Evolutionary conservation across 1,284 basidiomycete species (phyloP), one percentile per base, ranked within the genome.

Genomic region (Trichosporon asahii): DNA sequence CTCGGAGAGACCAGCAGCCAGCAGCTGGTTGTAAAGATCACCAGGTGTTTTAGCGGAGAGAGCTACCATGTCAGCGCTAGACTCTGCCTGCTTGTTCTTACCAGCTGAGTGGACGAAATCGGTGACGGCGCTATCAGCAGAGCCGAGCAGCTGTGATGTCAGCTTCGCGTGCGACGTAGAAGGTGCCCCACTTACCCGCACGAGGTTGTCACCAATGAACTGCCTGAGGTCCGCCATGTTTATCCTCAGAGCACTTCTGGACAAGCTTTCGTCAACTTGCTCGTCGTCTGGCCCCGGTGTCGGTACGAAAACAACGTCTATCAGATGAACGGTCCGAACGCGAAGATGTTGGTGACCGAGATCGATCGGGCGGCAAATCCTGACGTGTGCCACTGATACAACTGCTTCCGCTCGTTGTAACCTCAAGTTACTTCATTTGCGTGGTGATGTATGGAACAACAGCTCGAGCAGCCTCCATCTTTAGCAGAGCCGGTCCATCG

Each of bases 21-120:
- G 86, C 55, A 98, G 89, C 5, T 90, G 86, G 31, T 87, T 76
- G 79, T 94, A 94, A 46, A 98, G 88, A 55, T 88, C 88, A 44
- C 92, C 90, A 11, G 92, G 86, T 7, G 91, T 89, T 81, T 95
- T 94, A 68, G 94, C 88, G 49, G 90, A 90, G 5, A 90, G 88
- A 18, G 94, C 94, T 92, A 76, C 9, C 12, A 35, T 49, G 65
- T 60, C 65, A 68, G 68, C 55, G 67, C 21, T 23, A 66, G 53
- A 55, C 57, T 14, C 68, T 9, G 3, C 35, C 83, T 2, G n/a
- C 8, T 29, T 12, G 7, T n/a, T 68, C 88, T 66, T 72, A 91
- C 92, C 92, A 82, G 90, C 89, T 63, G 92, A 92, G 82, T 92
- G 86, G 35, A 95, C 90, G 83, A 90, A 95, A 85, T 93, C 90